Evolutionary conservation across 2,329 filamentous ascomycete genomes (phyloP).

Genomic region (Pestalotiopsis fici): DNA sequence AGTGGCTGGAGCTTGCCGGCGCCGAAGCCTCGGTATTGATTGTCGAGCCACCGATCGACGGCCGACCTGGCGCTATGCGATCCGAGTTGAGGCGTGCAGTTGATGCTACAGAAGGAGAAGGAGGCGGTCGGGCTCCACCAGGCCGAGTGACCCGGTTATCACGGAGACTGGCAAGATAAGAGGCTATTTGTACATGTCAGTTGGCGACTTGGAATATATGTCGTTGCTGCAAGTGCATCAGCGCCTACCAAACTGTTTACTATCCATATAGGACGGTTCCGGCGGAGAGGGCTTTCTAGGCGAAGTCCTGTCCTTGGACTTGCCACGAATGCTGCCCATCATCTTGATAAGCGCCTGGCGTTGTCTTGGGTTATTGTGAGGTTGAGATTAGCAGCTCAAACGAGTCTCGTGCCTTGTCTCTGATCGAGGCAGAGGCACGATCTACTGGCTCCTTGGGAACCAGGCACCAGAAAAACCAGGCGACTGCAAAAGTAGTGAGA

Average conservation of each 20-base stretch:
- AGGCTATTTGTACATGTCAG: conserved; percentile 46
- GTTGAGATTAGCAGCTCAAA: background rate
- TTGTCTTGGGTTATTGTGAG: background rate
- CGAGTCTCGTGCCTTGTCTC: background rate
- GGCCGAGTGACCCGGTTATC: conserved; percentile 68
- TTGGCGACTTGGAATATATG: conserved; percentile 9
- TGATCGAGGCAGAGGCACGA: background rate
- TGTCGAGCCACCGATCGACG: conserved; percentile 28
- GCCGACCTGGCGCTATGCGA: conserved; percentile 23
- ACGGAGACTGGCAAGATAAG: conserved; percentile 71
- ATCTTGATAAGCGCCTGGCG: conserved; percentile 14
- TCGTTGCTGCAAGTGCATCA: conserved; percentile 4
- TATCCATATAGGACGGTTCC: conserved; percentile 65
- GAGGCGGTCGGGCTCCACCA: conserved; percentile 69
- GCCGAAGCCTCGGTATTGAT: conserved; percentile 30
- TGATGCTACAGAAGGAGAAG: conserved; percentile 39
- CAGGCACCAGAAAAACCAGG: background rate
- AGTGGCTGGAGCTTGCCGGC: conserved; percentile 24
- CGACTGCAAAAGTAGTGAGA: background rate
- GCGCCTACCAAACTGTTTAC: conserved; percentile 64
- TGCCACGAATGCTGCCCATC: conserved; percentile 21
- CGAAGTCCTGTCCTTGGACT: conserved; percentile 29
- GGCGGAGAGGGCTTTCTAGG: conserved; percentile 33
- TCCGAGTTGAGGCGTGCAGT: conserved; percentile 31
- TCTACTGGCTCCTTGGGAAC: background rate